phyloP scores from a whole-genome alignment of 2,329 filamentous ascomycete genomes.

The Colletotrichum sp. region DNA sequence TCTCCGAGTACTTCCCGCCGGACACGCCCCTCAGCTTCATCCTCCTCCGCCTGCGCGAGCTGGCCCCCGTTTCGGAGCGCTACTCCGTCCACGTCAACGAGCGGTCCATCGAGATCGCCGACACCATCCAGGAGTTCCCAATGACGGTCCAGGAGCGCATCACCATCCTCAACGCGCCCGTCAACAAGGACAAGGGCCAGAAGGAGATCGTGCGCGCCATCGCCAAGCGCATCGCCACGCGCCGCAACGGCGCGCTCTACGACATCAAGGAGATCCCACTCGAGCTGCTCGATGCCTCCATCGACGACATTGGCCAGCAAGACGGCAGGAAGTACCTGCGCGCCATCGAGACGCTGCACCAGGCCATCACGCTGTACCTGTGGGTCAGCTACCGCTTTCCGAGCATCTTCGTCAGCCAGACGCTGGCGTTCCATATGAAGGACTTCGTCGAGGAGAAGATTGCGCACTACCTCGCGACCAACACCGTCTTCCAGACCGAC shows the following conservation, averaged over 20 bases:
- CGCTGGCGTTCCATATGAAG: conserved; percentile 81
- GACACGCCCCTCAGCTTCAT: conserved; percentile 85
- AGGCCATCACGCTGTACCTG: conserved; percentile 81
- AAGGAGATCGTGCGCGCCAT: conserved; percentile 63
- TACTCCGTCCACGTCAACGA: conserved; percentile 70
- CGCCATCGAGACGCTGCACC: conserved; percentile 79
- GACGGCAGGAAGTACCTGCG: conserved; percentile 58
- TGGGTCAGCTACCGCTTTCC: conserved; percentile 93
- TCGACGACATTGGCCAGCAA: conserved; percentile 24
- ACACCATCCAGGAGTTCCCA: conserved; percentile 74
- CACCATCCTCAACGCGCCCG: conserved; percentile 75
- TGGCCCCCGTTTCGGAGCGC: conserved; percentile 65
- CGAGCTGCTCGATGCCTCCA: conserved; percentile 73
- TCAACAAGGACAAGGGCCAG: conserved; percentile 54
- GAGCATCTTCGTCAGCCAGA: conserved; percentile 78
- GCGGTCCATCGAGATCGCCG: conserved; percentile 70
- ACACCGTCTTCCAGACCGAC: conserved; percentile 27
- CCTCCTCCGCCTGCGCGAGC: conserved; percentile 74
- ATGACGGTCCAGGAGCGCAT: conserved; percentile 78
- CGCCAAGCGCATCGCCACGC: conserved; percentile 72
- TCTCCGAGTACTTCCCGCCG: conserved; percentile 81
- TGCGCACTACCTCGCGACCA: conserved; percentile 58
- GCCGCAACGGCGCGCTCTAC: conserved; percentile 70
- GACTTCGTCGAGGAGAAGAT: conserved; percentile 78
- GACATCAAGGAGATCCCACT: conserved; percentile 75